Evolutionary conservation across 345 rosid genomes (phyloP), one percentile per base, ranked within the genome.

Genomic region (Mallotus nudiflorus): DNA sequence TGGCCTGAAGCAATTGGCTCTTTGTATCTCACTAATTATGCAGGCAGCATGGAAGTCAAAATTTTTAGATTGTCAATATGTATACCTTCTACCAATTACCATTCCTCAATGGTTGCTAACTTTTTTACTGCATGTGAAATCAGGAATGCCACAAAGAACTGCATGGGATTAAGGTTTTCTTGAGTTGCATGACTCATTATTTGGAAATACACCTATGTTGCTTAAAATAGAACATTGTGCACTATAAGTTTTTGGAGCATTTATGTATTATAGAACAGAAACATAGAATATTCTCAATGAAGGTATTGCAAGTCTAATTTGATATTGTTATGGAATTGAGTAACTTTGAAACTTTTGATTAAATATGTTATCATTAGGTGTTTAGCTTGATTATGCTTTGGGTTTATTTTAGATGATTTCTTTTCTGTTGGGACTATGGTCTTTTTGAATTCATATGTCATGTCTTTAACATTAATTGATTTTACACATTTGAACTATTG

Each of bases 401-500:
- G 50, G 10, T 50, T 64, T 20, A 22, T 16, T 1, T 7, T 48
- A 31, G 55, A 70, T 59, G 33, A 28, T 67, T 33, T 9, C 37
- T 58, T 39, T 46, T 8, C 24, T 45, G 5, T 54, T 54, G 49
- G 28, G 28, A 44, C 42, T 27, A 31, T 13, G 5, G 7, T 44
- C 46, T 18, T 20, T 48, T 15, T 46, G 24, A 64, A 24, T 19
- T 24, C 15, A 14, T 22, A 5, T 53, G 37, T 22, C 24, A 39
- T 42, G 16, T 28, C 20, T 39, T 40, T 61, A 9, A 16, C 2
- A 13, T 61, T 37, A 0, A 18, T 39, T 59, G 3, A 56, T 33
- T 25, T 62, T 40, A 62, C 39, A 24, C 39, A 1, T 62, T 66
- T 24, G 65, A 42, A 63, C 10, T 48, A 59, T 49, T 76, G n/a